Conservation (phyloP, 2,329 filamentous ascomycete species). For the Penicillium concentricum region DNA sequence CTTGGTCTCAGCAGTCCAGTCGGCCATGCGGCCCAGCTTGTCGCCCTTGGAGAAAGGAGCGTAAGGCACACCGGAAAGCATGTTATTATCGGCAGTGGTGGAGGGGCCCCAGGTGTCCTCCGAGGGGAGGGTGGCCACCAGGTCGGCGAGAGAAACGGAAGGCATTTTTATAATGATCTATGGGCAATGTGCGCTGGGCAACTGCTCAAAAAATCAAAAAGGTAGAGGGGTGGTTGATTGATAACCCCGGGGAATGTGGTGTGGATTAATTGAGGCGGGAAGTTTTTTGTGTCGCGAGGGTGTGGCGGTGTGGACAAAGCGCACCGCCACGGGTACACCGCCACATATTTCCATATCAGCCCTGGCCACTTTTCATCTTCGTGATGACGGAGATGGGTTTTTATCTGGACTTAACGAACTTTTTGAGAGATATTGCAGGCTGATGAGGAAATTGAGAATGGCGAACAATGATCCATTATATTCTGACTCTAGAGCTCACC, state of each 20-base stretch:
- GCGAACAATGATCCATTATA: neutral
- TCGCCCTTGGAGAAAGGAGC: slow-evolving; percentile 98
- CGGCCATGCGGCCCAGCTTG: slow-evolving; percentile 97
- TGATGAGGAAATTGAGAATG: neutral
- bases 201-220: slow-evolving; percentile 17
- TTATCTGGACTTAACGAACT: neutral
- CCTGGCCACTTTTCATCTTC: neutral
- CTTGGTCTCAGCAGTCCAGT: slow-evolving; percentile 93
- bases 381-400: neutral
- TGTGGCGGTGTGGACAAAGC: slow-evolving; percentile 19
- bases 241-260: slow-evolving; percentile 21
- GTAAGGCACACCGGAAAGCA: slow-evolving; percentile 91
- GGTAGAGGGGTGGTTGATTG: slow-evolving; percentile 12
- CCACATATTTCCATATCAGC: slow-evolving; percentile 7
- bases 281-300: slow-evolving; percentile 30
- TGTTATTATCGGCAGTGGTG: slow-evolving; percentile 80
- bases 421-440: neutral
- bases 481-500: neutral
- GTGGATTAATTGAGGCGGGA: slow-evolving; percentile 25
- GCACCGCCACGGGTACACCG: slow-evolving; percentile 11
- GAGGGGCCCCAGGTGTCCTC: slow-evolving; percentile 86
- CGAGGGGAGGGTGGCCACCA: slow-evolving; percentile 70
- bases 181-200: slow-evolving; percentile 12
- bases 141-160: slow-evolving; percentile 59
- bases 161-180: slow-evolving; percentile 42